Evolutionary conservation across 2,329 filamentous ascomycete genomes (phyloP).

Genomic region (Colletotrichum simmondsii): DNA sequence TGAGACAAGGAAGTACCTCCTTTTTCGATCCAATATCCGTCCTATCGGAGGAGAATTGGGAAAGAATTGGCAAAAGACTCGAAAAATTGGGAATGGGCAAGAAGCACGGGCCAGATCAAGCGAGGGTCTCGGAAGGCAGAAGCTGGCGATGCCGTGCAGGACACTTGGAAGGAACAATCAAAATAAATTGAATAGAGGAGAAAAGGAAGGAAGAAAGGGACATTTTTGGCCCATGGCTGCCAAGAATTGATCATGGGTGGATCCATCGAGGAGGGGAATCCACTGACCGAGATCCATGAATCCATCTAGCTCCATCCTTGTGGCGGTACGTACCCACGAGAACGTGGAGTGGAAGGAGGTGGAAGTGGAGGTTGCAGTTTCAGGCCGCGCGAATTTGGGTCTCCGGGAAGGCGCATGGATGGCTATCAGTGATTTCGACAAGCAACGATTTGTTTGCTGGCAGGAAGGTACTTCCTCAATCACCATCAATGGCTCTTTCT

Average conservation of each 20-base stretch:
- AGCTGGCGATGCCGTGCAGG: conserved; percentile 10
- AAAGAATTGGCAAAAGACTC: background rate
- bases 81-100: background rate
- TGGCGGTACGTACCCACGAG: background rate
- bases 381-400: conserved; percentile 22
- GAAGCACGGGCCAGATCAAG: background rate
- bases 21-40: background rate
- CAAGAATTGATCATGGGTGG: conserved; percentile 2
- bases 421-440: background rate
- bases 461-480: background rate
- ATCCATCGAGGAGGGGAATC: background rate
- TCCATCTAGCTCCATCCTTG: background rate
- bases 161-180: background rate
- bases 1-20: background rate
- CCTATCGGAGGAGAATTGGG: background rate
- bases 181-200: background rate
- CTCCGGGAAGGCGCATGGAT: background rate
- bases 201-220: background rate
- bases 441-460: background rate
- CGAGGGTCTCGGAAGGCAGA: background rate
- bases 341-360: background rate
- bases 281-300: background rate
- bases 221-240: background rate
- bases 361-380: conserved; percentile 21
- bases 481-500: background rate